These are phyloP conservation scores for Aphanomyces euteiches DNA, from an alignment of 352 stramenopile genomes.

Conservation along the genomic window DNA sequence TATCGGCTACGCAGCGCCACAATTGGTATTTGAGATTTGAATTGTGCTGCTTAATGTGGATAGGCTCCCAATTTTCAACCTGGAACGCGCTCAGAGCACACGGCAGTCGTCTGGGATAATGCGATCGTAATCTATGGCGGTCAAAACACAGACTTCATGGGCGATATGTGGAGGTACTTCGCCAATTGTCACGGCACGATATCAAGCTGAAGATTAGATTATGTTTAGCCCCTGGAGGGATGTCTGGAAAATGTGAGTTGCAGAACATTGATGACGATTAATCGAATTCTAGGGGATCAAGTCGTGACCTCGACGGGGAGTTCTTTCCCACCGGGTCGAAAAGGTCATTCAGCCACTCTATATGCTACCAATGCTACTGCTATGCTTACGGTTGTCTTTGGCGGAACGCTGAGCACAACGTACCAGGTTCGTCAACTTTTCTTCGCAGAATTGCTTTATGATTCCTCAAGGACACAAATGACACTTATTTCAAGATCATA, in stretches of 20 bases:
- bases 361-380: constrained; percentile 7
- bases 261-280: too few species aligned
- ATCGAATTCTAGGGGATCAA: constrained; percentile 16
- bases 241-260: not conserved
- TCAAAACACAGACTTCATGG: constrained; percentile 28
- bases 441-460: too few species aligned
- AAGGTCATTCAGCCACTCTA: constrained; percentile 8
- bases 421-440: constrained; percentile 2
- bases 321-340: not conserved
- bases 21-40: too few species aligned
- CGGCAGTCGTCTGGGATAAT: constrained; percentile 24
- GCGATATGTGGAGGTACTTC: constrained; percentile 25
- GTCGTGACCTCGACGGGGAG: not conserved
- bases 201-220: not conserved
- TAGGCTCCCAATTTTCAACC: constrained; percentile 16
- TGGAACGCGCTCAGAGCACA: constrained; percentile 16
- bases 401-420: constrained; percentile 9
- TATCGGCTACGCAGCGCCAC: not conserved
- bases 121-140: constrained; percentile 28
- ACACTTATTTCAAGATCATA: constrained; percentile 11
- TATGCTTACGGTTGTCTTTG: constrained; percentile 18
- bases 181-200: not conserved
- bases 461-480: constrained; percentile 19
- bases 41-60: not conserved
- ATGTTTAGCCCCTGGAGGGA: constrained; percentile 1